Percentiles rank a stretch among this genome's conserved stretches.
These are phyloP conservation scores for Lagenaria siceraria DNA, from an alignment of 306 rosid genomes.

Conservation along the genomic window DNA sequence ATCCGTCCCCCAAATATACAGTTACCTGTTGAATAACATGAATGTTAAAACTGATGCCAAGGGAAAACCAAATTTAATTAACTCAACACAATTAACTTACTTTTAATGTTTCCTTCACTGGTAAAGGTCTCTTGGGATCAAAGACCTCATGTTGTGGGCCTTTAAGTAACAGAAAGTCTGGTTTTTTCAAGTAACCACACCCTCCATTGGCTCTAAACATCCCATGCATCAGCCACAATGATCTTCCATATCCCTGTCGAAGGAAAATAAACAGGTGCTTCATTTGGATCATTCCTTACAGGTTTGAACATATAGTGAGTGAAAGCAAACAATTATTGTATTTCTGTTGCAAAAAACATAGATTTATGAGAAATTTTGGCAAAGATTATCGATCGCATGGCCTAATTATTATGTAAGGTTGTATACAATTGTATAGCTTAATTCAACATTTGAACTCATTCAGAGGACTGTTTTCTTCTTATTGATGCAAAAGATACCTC, in stretches of 20 bases:
- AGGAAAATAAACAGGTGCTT: not conserved
- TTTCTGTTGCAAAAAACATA: not conserved
- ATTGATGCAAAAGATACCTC: not conserved
- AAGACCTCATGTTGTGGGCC: constrained; percentile 34
- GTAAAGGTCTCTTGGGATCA: constrained; percentile 45
- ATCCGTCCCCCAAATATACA: constrained; percentile 45
- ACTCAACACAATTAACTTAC: constrained; percentile 21
- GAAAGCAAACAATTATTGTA: not conserved
- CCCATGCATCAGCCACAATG: constrained; percentile 74
- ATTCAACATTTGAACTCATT: not conserved
- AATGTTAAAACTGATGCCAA: constrained; percentile 14
- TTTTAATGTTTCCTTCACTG: constrained; percentile 46
- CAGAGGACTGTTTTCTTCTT: not conserved
- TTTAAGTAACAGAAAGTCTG: constrained; percentile 38
- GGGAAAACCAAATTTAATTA: constrained; percentile 14
- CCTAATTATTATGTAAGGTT: not conserved
- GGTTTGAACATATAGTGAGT: not conserved
- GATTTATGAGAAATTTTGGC: not conserved
- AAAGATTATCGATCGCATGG: not conserved
- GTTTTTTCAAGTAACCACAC: constrained; percentile 77
- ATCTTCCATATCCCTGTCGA: constrained; percentile 63
- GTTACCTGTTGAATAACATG: constrained; percentile 40
- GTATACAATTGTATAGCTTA: not conserved
- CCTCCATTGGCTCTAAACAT: constrained; percentile 91
- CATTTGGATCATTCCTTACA: not conserved